Conservation (phyloP, 208 protist species). For the Trypanosomatidae sp. region DNA sequence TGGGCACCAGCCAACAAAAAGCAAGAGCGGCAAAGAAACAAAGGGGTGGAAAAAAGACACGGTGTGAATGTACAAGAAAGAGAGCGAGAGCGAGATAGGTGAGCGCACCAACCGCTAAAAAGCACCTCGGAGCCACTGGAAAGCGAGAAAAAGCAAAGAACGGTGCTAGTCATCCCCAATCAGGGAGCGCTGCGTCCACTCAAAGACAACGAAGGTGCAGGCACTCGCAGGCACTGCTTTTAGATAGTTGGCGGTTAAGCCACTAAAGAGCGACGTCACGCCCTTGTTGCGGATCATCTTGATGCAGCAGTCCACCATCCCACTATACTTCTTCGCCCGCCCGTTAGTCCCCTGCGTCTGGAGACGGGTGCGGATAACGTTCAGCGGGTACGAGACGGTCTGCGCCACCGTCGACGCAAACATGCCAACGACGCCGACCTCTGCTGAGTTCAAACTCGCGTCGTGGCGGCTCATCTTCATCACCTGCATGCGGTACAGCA, state of each 20-base stretch:
- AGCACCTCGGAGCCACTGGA: no score
- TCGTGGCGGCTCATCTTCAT: conserved; percentile 63
- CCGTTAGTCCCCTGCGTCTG: conserved; percentile 91
- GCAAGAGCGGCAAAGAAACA: no score
- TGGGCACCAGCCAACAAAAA: no score
- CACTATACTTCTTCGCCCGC: conserved; percentile 67
- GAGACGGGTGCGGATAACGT: conserved; percentile 87
- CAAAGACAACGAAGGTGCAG: conserved; percentile 87
- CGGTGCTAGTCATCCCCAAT: conserved; percentile 69
- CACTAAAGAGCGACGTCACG: conserved; percentile 78
- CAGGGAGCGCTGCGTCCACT: conserved; percentile 65
- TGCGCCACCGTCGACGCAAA: conserved; percentile 81
- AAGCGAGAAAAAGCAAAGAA: no score
- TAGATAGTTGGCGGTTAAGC: conserved; percentile 86
- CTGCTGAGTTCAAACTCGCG: conserved; percentile 54
- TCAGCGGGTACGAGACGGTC: conserved; percentile 89
- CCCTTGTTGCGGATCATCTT: conserved; percentile 82
- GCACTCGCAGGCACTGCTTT: conserved; percentile 88
- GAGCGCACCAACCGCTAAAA: no score
- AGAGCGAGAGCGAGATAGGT: no score
- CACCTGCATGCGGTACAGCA: conserved; percentile 79
- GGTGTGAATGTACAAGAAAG: no score
- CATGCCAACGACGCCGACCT: conserved; percentile 79
- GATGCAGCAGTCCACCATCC: conserved; percentile 87
- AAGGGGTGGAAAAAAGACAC: no score